phyloP scores from a whole-genome alignment of 1,139 yeast species.

The Magnusiomyces fungicola region DNA sequence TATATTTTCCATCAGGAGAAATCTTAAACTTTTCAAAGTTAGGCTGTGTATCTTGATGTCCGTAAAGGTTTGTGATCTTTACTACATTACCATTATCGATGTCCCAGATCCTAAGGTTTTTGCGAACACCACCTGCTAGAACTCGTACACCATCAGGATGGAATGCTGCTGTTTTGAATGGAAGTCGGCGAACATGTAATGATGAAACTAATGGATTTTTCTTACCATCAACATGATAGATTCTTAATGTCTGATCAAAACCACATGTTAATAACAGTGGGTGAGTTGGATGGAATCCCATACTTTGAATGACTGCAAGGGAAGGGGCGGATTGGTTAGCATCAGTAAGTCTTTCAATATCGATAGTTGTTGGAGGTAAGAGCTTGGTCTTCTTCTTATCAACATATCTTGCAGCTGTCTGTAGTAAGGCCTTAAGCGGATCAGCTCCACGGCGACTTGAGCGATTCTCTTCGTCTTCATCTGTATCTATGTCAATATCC shows the following conservation, averaged over 20 bases:
- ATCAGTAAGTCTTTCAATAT: conserved; percentile 74
- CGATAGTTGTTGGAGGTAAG: conserved; percentile 63
- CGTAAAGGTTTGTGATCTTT: conserved; percentile 82
- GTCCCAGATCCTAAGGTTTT: conserved; percentile 90
- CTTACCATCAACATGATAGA: conserved; percentile 91
- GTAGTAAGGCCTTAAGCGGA: conserved; percentile 50
- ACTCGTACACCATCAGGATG: conserved; percentile 50
- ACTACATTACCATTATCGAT: conserved; percentile 67
- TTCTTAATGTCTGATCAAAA: conserved; percentile 77
- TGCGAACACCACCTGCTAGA: conserved; percentile 85
- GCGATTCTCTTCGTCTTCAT: conserved; percentile 37
- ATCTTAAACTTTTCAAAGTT: conserved; percentile 82
- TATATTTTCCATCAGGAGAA: conserved; percentile 59
- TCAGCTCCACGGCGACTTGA: conserved; percentile 24
- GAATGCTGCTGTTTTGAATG: conserved; percentile 70
- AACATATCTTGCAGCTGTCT: conserved; percentile 50
- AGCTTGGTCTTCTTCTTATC: conserved; percentile 42
- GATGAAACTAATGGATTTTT: conserved; percentile 74
- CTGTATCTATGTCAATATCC: conserved; percentile 31
- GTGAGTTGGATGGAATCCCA: conserved; percentile 78
- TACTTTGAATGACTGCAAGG: conserved; percentile 70
- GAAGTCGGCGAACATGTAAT: conserved; percentile 67
- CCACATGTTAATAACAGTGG: conserved; percentile 88
- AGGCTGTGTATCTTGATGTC: conserved; percentile 76
- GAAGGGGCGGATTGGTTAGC: conserved; percentile 69